Evolutionary conservation across 805 yeast species (phyloP).

Genomic region (Metschnikowia kunwiensis): DNA sequence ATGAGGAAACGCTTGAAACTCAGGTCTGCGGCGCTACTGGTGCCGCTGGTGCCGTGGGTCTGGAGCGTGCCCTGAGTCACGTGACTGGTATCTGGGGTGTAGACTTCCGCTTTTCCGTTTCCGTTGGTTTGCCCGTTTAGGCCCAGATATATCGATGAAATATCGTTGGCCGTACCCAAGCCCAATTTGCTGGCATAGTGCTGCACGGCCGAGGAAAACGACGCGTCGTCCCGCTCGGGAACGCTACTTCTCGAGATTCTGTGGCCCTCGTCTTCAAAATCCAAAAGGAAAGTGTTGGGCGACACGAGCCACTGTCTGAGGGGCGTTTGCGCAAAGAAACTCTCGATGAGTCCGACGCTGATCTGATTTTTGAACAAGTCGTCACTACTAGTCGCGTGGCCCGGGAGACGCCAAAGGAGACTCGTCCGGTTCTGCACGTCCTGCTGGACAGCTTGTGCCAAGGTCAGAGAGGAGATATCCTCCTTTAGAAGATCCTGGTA

Average conservation of each 20-base stretch:
- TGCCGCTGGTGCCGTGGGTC: constrained; percentile 1
- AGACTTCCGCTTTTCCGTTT: neutral
- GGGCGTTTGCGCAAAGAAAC: constrained; percentile 27
- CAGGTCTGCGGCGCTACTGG: neutral
- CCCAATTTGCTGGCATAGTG: constrained; percentile 23
- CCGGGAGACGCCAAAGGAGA: neutral
- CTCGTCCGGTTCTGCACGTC: constrained; percentile 26
- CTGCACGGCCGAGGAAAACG: constrained; percentile 1
- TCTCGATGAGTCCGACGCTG: constrained; percentile 22
- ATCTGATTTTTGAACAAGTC: constrained; percentile 8
- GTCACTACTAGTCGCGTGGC: no score
- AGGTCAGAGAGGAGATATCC: constrained; percentile 22
- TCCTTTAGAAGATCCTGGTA: constrained; percentile 25
- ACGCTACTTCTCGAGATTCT: neutral
- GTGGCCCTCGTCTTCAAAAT: constrained; percentile 4
- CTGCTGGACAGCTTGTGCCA: constrained; percentile 18
- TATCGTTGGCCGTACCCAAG: constrained; percentile 40
- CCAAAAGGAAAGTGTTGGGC: constrained; percentile 22
- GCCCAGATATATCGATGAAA: constrained; percentile 40
- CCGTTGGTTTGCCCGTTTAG: constrained; percentile 12
- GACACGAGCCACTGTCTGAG: constrained; percentile 34
- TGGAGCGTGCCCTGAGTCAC: constrained; percentile 12
- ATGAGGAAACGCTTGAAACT: constrained; percentile 3
- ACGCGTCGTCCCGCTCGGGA: constrained; percentile 1
- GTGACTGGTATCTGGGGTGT: constrained; percentile 15